Evolutionary conservation across 2,329 filamentous ascomycete genomes (phyloP).

Genomic region (Fusarium sterilihyphosum): DNA sequence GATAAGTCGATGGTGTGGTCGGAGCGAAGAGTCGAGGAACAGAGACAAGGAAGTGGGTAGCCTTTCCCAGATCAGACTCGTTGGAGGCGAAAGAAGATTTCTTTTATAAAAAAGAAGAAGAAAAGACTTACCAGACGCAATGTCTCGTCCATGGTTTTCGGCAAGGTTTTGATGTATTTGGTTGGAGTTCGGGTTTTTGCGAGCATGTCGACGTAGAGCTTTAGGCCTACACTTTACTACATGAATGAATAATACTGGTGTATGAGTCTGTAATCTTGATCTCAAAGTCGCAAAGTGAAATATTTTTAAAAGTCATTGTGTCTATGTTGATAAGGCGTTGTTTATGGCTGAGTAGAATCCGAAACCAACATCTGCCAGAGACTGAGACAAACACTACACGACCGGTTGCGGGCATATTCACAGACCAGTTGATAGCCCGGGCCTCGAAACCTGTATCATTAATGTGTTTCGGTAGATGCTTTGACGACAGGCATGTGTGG

Average conservation of each 20-base stretch:
- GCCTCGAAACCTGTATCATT: accelerated
- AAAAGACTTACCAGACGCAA: too few species aligned
- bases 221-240: neutral
- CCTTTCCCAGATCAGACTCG: slow-evolving; percentile 49
- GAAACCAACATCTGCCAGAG: neutral
- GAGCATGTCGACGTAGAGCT: neutral
- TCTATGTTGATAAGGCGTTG: accelerated
- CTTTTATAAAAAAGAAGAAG: too few species aligned
- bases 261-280: neutral
- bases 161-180: neutral
- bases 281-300: accelerated
- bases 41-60: slow-evolving; percentile 62
- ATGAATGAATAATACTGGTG: neutral
- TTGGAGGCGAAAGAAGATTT: slow-evolving; percentile 47
- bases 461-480: neutral
- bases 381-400: neutral
- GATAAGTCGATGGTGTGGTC: slow-evolving; percentile 59
- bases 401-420: too few species aligned
- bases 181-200: neutral
- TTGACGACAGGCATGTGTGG: neutral
- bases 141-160: too few species aligned
- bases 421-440: accelerated
- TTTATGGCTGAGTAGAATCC: accelerated
- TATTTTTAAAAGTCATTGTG: accelerated
- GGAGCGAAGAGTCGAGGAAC: slow-evolving; percentile 60